phyloP scores from a whole-genome alignment of 768 basidiomycete genomes.

The Agaricus blazei region DNA sequence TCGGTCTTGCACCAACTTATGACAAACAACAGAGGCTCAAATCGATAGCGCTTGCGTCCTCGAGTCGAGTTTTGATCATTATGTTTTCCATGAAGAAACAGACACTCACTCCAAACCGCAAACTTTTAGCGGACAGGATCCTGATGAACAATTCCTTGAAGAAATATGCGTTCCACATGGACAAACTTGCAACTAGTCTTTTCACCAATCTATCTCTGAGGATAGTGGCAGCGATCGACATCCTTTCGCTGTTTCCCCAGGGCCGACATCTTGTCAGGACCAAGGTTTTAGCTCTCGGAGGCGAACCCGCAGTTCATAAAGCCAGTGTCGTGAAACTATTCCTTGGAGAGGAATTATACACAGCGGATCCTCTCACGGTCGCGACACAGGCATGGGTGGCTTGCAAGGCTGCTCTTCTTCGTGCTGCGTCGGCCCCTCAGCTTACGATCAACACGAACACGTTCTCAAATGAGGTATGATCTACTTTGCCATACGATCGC shows the following conservation, averaged over 20 bases:
- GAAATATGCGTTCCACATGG: constrained; percentile 43
- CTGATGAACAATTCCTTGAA: constrained; percentile 20
- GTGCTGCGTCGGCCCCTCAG: constrained; percentile 4
- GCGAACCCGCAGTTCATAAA: constrained; percentile 23
- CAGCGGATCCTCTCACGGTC: constrained; percentile 13
- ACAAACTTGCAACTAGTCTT: constrained; percentile 35
- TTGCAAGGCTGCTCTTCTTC: constrained; percentile 22
- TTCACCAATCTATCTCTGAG: constrained; percentile 31
- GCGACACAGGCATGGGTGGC: constrained; percentile 44
- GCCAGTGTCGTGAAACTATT: constrained; percentile 25
- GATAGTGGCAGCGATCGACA: constrained; percentile 21
- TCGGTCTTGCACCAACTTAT: constrained; percentile 43
- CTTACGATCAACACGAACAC: constrained; percentile 19
- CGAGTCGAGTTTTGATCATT: constrained; percentile 29
- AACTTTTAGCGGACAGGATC: constrained; percentile 25
- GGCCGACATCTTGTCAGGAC: constrained; percentile 30
- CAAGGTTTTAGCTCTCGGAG: constrained; percentile 33
- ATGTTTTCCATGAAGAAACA: constrained; percentile 9
- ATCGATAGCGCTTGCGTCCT: constrained; percentile 35
- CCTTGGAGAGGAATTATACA: constrained; percentile 17
- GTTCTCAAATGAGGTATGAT: constrained; percentile 22
- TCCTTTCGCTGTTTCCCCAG: background rate
- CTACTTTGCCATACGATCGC: background rate
- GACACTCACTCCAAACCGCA: constrained; percentile 9
- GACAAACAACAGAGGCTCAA: constrained; percentile 27